Conservation (phyloP, 805 yeast genomes). For the Candida namnaoensis region DNA sequence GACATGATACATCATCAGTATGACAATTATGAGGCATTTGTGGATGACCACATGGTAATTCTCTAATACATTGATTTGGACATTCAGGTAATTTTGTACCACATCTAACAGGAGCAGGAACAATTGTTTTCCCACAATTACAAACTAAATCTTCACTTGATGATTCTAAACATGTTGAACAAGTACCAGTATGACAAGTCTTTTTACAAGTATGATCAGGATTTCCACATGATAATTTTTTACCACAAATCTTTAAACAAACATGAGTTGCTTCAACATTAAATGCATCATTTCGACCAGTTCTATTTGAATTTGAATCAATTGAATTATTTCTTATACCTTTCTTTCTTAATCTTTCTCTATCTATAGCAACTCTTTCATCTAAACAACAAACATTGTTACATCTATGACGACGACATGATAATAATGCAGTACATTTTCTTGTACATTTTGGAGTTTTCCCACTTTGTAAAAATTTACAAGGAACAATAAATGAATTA, state of each 20-base stretch:
- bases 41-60: conserved; percentile 59
- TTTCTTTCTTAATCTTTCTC: conserved; percentile 40
- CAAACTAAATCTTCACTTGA: conserved; percentile 74
- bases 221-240: conserved; percentile 52
- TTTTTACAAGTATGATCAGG: conserved; percentile 52
- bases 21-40: conserved; percentile 73
- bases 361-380: conserved; percentile 45
- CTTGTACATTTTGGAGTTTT: conserved; percentile 52
- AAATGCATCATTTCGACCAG: conserved; percentile 38
- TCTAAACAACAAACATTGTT: conserved; percentile 57
- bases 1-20: conserved; percentile 53
- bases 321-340: conserved; percentile 35
- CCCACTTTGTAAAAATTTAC: conserved; percentile 45
- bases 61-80: conserved; percentile 51
- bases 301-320: conserved; percentile 22
- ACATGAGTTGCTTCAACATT: conserved; percentile 65
- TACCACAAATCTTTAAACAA: conserved; percentile 60
- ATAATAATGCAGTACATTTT: conserved; percentile 66
- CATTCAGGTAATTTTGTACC: conserved; percentile 65
- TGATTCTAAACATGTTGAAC: conserved; percentile 75
- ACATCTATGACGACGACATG: conserved; percentile 80
- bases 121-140: conserved; percentile 70
- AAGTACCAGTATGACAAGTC: conserved; percentile 73
- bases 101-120: conserved; percentile 80
- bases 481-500: conserved; percentile 51